phyloP scores from a whole-genome alignment of 2,329 filamentous ascomycete species.

The Colletotrichum sp. region DNA sequence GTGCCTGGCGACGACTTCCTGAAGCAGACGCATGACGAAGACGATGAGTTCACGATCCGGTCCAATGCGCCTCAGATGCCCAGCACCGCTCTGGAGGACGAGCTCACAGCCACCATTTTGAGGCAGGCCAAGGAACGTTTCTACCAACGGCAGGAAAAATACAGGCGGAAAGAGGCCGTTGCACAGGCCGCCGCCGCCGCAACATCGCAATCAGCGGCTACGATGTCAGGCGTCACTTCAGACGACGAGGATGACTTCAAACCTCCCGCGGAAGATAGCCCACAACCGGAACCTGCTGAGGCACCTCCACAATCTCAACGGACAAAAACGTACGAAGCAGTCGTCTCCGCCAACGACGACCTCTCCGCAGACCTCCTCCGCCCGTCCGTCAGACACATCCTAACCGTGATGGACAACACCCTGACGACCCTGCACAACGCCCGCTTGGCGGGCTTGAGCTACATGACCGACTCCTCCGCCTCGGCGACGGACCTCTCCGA shows the following conservation, averaged over 20 bases:
- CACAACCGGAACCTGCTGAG: not conserved
- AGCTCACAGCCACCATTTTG: constrained; percentile 69
- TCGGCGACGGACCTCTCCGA: constrained; percentile 36
- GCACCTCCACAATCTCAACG: not conserved
- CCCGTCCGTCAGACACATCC: constrained; percentile 72
- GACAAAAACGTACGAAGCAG: constrained; percentile 46
- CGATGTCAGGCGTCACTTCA: not conserved
- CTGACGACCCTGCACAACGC: constrained; percentile 73
- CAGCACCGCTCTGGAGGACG: constrained; percentile 70
- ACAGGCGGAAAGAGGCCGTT: not conserved
- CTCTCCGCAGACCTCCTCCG: constrained; percentile 66
- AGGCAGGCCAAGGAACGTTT: constrained; percentile 72
- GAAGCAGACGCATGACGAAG: constrained; percentile 46
- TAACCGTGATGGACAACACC: constrained; percentile 71
- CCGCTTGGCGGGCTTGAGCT: constrained; percentile 56
- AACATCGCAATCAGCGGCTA: not conserved
- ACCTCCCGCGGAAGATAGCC: not conserved
- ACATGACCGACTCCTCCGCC: constrained; percentile 42
- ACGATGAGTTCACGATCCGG: constrained; percentile 57
- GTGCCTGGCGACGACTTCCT: constrained; percentile 65
- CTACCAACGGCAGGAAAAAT: constrained; percentile 34
- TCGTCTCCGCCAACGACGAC: constrained; percentile 73
- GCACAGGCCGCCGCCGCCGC: not conserved
- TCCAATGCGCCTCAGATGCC: constrained; percentile 48
- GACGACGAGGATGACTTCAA: not conserved